These are phyloP conservation scores for Jamesozyma lodderae DNA, from an alignment of 805 yeast genomes.

Conservation along the genomic window DNA sequence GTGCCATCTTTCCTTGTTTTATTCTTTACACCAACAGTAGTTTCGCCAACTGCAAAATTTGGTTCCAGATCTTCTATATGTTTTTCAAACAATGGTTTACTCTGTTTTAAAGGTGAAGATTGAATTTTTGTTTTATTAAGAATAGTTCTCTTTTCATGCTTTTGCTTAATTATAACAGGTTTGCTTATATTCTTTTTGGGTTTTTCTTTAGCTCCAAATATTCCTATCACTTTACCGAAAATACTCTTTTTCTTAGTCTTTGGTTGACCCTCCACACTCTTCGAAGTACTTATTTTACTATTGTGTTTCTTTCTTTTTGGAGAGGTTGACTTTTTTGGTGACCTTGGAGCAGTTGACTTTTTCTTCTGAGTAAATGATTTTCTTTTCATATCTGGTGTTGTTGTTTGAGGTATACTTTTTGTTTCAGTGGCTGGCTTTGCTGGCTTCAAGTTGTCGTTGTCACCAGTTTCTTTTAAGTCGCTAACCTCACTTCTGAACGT, in stretches of 20 bases:
- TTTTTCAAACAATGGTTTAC: neutral
- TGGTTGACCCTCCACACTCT: slow-evolving; percentile 1
- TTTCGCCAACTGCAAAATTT: too few species aligned
- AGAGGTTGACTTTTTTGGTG: neutral
- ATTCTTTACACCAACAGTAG: neutral
- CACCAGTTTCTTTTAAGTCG: slow-evolving; percentile 14
- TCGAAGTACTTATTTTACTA: neutral
- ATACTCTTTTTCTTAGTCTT: slow-evolving; percentile 14
- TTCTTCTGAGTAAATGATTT: neutral
- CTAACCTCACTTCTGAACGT: slow-evolving; percentile 26
- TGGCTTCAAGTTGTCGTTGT: neutral
- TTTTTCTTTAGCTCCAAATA: slow-evolving; percentile 8
- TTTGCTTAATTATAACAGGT: slow-evolving; percentile 1
- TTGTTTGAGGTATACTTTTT: neutral
- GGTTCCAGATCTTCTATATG: slow-evolving; percentile 1
- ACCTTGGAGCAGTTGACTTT: neutral
- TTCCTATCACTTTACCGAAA: slow-evolving; percentile 10
- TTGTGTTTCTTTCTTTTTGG: neutral
- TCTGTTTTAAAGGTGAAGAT: neutral
- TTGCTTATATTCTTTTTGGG: slow-evolving; percentile 2
- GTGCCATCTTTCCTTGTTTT: neutral
- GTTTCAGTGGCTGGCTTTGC: neutral
- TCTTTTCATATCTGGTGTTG: neutral
- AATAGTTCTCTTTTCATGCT: slow-evolving; percentile 1
- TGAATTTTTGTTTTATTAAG: neutral